Base-by-base conservation (phyloP, 2,329 filamentous ascomycete species). In the Magnaporthiopsis poae region DNA sequence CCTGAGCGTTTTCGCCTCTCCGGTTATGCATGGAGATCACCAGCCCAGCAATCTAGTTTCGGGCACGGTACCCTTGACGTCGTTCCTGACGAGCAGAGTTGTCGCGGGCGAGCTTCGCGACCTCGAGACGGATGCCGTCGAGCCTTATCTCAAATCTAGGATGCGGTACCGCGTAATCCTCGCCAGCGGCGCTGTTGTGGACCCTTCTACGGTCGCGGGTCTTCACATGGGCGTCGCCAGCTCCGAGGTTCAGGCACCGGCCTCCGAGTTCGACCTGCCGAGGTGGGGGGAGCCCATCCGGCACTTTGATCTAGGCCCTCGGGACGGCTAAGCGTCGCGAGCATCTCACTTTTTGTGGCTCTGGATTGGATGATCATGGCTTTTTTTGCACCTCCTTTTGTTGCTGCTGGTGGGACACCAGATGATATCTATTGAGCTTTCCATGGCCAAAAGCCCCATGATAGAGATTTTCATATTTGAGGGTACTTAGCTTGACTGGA, bases 1-100 rank as follows among this genome's bases (percentile, higher is more conserved):
- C 0, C 82, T 88, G 69, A 84, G 82, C 21, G 78, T 87, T 18
- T 86, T 87, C 69, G 77, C 81, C 25, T 71, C 75, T 5, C 73
- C 71, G 21, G 69, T 68, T 3, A 36, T 11, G 62, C 13, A 67
- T 72, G 46, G 69, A 62, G 5, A 67, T 35, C 25, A 63, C 36
- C 68, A 69, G 68, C 66, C 67, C 52, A 66, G 66, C n/a, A 73
- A 72, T 35, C 76, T 76, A 64, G 77, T 83, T 21, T 79, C 82
- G 1, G 82, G 83, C 1, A 81, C 82, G 0, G 74, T 84, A 15
- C 84, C 84, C 0, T 71, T 86, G 68, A 86, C 84, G 2, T 77
- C 78, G 8, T 77, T 79, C 3, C 71, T 86, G 65, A 74, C 82
- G 68, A 75, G 77, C 62, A 76, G 79, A 71, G 75, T 83, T 4